Percentiles rank a stretch among this genome's conserved stretches.
phyloP scores from a whole-genome alignment of 345 rosid genomes.

The Brassica napus region Da-Ae NC_063442.1:9999501-10000000 shows the following conservation, averaged over 20 bases:
- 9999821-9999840: neutral
- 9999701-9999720: neutral
- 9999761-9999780: conserved; percentile 9
- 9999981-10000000: neutral
- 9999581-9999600: conserved; percentile 34
- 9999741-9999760: neutral
- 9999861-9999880: neutral
- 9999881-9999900: neutral
- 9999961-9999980: neutral
- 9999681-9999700: conserved; percentile 10
- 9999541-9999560: conserved; percentile 12
- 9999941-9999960: neutral
- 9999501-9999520: neutral
- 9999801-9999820: neutral
- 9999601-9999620: conserved; percentile 14
- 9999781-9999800: neutral
- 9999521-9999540: neutral
- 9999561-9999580: conserved; percentile 18
- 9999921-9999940: neutral
- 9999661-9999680: neutral
- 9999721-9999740: conserved; percentile 29
- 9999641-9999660: conserved; percentile 39
- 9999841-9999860: neutral
- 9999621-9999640: conserved; percentile 31
- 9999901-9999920: neutral